Percentiles rank a stretch among this genome's conserved stretches.
Conservation (phyloP, 192 early-diverging fungal species). For the Dissophora globulifera region DNA sequence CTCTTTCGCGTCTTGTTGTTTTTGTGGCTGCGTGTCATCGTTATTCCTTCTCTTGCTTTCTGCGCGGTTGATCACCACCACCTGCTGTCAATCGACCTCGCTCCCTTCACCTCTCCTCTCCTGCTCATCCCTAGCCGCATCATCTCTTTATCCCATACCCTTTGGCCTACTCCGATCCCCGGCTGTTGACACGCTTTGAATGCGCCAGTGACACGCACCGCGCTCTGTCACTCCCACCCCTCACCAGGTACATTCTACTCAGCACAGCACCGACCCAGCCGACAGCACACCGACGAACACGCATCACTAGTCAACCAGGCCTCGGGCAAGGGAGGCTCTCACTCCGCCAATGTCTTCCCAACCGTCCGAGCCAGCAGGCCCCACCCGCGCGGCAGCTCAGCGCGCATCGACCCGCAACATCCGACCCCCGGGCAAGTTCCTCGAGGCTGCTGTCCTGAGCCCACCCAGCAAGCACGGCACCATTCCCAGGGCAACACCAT, state of each 20-base stretch:
- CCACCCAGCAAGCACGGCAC: background rate
- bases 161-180: no score
- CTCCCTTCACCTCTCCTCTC: no score
- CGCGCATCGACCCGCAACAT: conserved; percentile 26
- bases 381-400: conserved; percentile 11
- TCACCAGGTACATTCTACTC: background rate
- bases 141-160: no score
- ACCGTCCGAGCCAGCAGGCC: background rate
- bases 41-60: background rate
- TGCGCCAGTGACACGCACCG: conserved; percentile 3
- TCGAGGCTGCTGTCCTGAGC: background rate
- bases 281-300: background rate
- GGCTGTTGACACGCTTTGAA: no score
- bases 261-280: no score
- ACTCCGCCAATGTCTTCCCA: background rate
- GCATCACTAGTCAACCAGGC: background rate
- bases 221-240: conserved; percentile 20
- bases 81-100: no score
- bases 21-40: conserved; percentile 1
- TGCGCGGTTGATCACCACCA: no score
- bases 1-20: background rate
- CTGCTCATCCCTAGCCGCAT: no score
- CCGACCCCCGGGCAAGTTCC: conserved; percentile 27
- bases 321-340: background rate
- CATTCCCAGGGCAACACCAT: conserved; percentile 15